Percentiles rank a stretch among this genome's conserved stretches.
Conservation (phyloP, 2,329 filamentous ascomycete species). For the Paradendryphiella salina region DNA sequence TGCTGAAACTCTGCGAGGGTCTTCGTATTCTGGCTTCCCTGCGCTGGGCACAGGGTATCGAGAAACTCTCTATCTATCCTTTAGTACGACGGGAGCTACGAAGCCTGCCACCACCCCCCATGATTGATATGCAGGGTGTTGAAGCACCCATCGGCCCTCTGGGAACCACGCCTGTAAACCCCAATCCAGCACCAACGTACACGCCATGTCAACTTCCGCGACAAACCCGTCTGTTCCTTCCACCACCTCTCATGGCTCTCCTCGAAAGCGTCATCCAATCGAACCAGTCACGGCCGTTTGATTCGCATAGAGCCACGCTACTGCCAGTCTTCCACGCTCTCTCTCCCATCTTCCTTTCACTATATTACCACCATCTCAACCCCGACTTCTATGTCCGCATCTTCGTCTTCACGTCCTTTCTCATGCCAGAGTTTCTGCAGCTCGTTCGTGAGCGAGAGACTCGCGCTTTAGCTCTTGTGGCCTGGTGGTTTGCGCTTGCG, state of each 20-base stretch:
- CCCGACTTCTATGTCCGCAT: constrained; percentile 38
- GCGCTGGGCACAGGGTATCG: constrained; percentile 38
- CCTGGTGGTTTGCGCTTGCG: constrained; percentile 38
- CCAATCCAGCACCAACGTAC: constrained; percentile 37
- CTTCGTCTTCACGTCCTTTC: constrained; percentile 36
- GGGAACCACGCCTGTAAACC: constrained; percentile 26
- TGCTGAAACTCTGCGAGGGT: constrained; percentile 39
- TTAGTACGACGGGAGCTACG: constrained; percentile 35
- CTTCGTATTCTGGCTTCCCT: constrained; percentile 36
- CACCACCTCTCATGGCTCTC: constrained; percentile 31
- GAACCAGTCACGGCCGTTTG: constrained; percentile 16
- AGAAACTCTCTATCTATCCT: constrained; percentile 38
- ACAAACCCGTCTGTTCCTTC: constrained; percentile 31
- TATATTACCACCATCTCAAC: constrained; percentile 39
- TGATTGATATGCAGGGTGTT: constrained; percentile 6
- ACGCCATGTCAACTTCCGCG: constrained; percentile 5
- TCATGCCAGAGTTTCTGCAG: constrained; percentile 34
- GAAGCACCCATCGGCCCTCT: constrained; percentile 14
- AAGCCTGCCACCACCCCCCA: constrained; percentile 34
- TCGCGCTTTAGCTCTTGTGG: constrained; percentile 31
- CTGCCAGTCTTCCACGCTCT: constrained; percentile 37
- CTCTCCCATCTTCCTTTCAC: constrained; percentile 39
- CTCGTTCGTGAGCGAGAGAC: constrained; percentile 31
- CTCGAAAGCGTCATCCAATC: constrained; percentile 23
- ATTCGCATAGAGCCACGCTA: constrained; percentile 27